Evolutionary conservation across 1,139 yeast species (phyloP), one percentile per base, ranked within the genome.

Genomic region (Candida sp.): DNA sequence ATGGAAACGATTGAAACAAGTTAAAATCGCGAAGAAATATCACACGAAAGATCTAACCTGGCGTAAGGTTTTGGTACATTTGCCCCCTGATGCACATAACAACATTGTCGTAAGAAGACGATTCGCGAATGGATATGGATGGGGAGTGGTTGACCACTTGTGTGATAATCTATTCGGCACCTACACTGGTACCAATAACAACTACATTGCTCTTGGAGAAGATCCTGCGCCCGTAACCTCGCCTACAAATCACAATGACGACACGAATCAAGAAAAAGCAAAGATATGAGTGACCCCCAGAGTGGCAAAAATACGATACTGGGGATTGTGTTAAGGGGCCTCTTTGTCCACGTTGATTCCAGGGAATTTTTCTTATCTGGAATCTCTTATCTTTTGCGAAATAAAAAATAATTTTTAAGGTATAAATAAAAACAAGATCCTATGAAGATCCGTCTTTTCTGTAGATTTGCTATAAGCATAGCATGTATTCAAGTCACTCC

Each of bases 31-130:
- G 0, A 70, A 95, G 41, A 81, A 82, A 45, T 93, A 96, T 83
- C 99, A 93, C 59, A 69, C 78, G 5, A 56, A 55, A 40, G 80
- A 77, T 3, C 75, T 89, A 80, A 68, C 79, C 8, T 93, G 99
- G 99, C 72, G 99, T 36, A 93, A 93, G 61, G 95, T 95, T 1
- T 66, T 95, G 39, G 97, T 93, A 1, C 79, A 82, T 42, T 65
- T 95, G 45, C 84, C 85, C 43, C 97, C 97, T 0, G 99, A 93
- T 63, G 97, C 99, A 0, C 99, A 93, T 60, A 93, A 93, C 58
- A 93, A 93, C 56, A 90, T 95, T 37, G 73, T 87, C 12, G 99
- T 93, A 1, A 70, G 99, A 50, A 72, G 99, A 52, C 68, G 90
- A 48, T 93, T 88, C 70, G 82, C 95, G 7, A 93, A 93, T 66